Conservation (phyloP, 352 stramenopile genomes). For the Globisporangium nunn region DNA sequence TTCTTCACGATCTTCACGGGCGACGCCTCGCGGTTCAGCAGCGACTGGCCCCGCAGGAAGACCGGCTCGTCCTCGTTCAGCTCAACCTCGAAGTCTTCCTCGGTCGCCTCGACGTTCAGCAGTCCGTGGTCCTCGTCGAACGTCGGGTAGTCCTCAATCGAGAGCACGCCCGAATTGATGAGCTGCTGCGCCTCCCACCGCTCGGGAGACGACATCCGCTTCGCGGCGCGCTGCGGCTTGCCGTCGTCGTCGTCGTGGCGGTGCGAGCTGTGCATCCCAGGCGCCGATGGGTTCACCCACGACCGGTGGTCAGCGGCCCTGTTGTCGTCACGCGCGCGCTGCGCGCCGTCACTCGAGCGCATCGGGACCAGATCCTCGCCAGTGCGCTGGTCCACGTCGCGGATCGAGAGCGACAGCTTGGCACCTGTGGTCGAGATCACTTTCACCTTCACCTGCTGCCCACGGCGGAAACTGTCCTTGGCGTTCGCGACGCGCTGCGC, state of each 20-base stretch:
- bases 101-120: constrained; percentile 69
- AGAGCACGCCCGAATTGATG: constrained; percentile 97
- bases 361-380: constrained; percentile 93
- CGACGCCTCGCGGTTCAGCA: constrained; percentile 86
- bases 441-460: constrained; percentile 95
- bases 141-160: constrained; percentile 95
- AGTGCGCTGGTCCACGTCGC: constrained; percentile 95
- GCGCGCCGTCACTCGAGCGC: constrained; percentile 61
- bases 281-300: constrained; percentile 84
- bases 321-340: constrained; percentile 44
- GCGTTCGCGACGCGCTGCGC: constrained; percentile 80
- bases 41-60: constrained; percentile 95
- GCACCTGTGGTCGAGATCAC: constrained; percentile 88
- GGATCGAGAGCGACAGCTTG: constrained; percentile 94
- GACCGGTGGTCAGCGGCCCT: constrained; percentile 48
- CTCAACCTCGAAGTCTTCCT: constrained; percentile 92
- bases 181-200: constrained; percentile 97
- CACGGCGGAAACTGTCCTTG: constrained; percentile 82
- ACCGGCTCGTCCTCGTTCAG: constrained; percentile 96
- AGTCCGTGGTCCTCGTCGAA: constrained; percentile 94
- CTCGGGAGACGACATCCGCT: constrained; percentile 94
- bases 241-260: constrained; percentile 59
- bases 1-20: constrained; percentile 99
- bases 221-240: constrained; percentile 64
- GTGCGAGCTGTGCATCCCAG: constrained; percentile 61